Evolutionary conservation across 441 rosid genomes (phyloP), one percentile per base, ranked within the genome.

Genomic region (Gossypium armourianum): DNA sequence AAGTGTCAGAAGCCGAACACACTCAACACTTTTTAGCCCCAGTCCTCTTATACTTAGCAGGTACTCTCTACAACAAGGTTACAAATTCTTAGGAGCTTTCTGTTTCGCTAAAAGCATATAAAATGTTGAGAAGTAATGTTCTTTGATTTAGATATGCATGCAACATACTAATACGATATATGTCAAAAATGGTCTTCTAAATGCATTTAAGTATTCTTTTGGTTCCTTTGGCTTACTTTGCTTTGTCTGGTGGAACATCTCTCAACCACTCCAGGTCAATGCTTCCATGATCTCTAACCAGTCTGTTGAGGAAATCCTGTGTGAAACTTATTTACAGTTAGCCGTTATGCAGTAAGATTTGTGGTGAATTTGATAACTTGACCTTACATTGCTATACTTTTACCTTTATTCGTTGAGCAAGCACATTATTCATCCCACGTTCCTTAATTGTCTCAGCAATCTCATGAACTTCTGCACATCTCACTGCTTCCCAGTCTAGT

Each of bases 221-320:
- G 26, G 13, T 52, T 71, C 55, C 60, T 69, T 60, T 61, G 58
- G 69, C 82, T 78, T 80, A 86, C 92, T 88, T 88, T 81, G 85
- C 86, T 77, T 83, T 80, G 80, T 89, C 88, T 0, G 94, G 91
- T 21, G 91, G 90, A 71, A 87, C 82, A 23, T 87, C 91, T 75
- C 91, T 89, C 76, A 89, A 74, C 94, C 94, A 87, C 84, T 89
- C 94, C 16, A 89, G 84, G 75, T 89, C 85, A 13, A 83, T 49
- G 75, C 88, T 82, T 72, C 81, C 88, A 56, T 87, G 94, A 40
- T 89, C 89, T 36, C 57, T 79, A 29, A 79, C 77, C 57, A 89
- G 68, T 29, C 94, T 80, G 68, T 87, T 75, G 54, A 89, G 94
- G 78, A 89, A 89, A 71, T 73, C 90, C 91, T 89, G 84, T 80